Percentiles rank a stretch among this genome's conserved stretches.
These are phyloP conservation scores for Cornus suecica DNA, from an alignment of 148 eudicot genomes.

Conservation along the genomic window DNA sequence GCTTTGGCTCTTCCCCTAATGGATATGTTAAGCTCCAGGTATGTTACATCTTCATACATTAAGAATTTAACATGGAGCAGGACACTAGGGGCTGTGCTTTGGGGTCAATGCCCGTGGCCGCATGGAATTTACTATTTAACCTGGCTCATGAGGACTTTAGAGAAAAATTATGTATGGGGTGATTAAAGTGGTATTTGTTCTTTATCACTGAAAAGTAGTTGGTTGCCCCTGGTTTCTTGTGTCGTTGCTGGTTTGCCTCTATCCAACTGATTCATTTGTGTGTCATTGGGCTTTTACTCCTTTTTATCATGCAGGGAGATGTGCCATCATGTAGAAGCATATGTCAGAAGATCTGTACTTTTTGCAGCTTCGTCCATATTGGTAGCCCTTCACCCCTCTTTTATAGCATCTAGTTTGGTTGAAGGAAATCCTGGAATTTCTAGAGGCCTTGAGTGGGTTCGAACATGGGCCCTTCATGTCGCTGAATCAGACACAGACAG, in stretches of 20 bases:
- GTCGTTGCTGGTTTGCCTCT: not conserved
- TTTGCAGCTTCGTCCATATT: conserved; percentile 85
- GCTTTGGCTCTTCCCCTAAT: conserved; percentile 68
- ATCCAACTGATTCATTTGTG: not conserved
- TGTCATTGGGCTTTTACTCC: conserved; percentile 1
- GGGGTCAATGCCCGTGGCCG: not conserved
- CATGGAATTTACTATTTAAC: not conserved
- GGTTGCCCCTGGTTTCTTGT: not conserved
- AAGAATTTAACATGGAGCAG: not conserved
- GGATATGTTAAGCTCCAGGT: conserved; percentile 92
- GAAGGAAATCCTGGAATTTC: conserved; percentile 69
- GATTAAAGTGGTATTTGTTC: not conserved
- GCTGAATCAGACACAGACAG: conserved; percentile 82
- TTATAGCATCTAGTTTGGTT: conserved; percentile 69
- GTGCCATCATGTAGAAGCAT: conserved; percentile 79
- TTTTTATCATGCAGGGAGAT: conserved; percentile 54
- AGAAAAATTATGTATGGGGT: not conserved
- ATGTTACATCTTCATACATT: conserved; percentile 14
- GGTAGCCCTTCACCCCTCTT: conserved; percentile 83
- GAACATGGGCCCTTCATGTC: conserved; percentile 76
- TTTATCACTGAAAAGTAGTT: not conserved
- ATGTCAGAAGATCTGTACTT: conserved; percentile 78
- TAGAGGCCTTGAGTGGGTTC: conserved; percentile 90
- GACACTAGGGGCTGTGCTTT: not conserved
- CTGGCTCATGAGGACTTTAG: not conserved